Evolutionary conservation across 495 filamentous ascomycete genomes (phyloP).

Genomic region (Letharia lupina): DNA sequence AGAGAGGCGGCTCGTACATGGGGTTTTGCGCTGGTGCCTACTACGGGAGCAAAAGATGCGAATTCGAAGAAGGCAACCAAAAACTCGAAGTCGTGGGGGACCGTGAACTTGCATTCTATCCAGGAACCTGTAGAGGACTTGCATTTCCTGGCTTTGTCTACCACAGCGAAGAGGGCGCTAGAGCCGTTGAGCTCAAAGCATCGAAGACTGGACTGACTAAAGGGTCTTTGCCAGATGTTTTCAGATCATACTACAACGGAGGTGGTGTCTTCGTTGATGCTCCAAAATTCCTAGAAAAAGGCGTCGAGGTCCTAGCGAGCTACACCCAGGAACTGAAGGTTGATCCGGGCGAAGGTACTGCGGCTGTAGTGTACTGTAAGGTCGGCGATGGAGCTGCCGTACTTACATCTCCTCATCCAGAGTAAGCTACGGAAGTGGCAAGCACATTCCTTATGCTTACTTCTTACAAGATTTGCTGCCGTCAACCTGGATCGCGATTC

Average conservation of each 20-base stretch:
- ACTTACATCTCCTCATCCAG: slow-evolving; percentile 85
- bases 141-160: slow-evolving; percentile 91
- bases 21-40: slow-evolving; percentile 95
- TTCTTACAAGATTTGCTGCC: slow-evolving; percentile 62
- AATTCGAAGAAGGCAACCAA: slow-evolving; percentile 82
- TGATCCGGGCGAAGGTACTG: slow-evolving; percentile 57
- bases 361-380: slow-evolving; percentile 81
- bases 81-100: slow-evolving; percentile 77
- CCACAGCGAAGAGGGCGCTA: slow-evolving; percentile 77
- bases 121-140: slow-evolving; percentile 73
- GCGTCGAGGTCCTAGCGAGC: slow-evolving; percentile 73
- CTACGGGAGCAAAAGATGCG: slow-evolving; percentile 71
- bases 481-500: slow-evolving; percentile 60
- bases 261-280: slow-evolving; percentile 92
- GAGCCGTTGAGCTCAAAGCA: slow-evolving; percentile 60
- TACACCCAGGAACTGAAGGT: slow-evolving; percentile 72
- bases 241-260: slow-evolving; percentile 86
- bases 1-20: slow-evolving; percentile 74
- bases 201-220: slow-evolving; percentile 50
- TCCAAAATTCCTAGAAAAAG: slow-evolving; percentile 47
- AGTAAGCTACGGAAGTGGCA: slow-evolving; percentile 48
- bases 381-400: slow-evolving; percentile 75
- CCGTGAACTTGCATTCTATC: slow-evolving; percentile 82
- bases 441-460: slow-evolving; percentile 10
- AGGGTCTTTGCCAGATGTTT: slow-evolving; percentile 49